phyloP scores from a whole-genome alignment of 495 filamentous ascomycete species.

The Clavariopsis aquatica region DNA sequence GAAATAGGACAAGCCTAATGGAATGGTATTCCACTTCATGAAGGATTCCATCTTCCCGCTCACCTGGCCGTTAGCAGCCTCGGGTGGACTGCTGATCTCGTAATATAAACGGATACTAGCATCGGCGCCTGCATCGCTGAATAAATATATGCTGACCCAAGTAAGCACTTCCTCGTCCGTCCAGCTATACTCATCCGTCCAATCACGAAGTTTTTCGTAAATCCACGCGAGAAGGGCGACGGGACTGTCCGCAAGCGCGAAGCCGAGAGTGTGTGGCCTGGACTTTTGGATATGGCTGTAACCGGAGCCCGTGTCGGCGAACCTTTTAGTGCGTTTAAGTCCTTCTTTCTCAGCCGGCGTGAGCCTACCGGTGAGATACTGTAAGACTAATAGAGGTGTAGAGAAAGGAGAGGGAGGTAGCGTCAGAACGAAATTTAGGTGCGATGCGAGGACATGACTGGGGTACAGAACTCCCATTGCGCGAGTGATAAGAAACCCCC shows the following conservation, averaged over 20 bases:
- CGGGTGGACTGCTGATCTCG: conserved; percentile 44
- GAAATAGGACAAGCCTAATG: conserved; percentile 23
- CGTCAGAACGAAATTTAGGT: conserved; percentile 59
- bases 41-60: conserved; percentile 10
- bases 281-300: conserved; percentile 52
- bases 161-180: conserved; percentile 58
- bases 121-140: conserved; percentile 52
- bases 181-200: conserved; percentile 55
- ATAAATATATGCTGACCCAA: conserved; percentile 56
- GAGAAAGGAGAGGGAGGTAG: background rate
- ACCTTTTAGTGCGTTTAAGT: conserved; percentile 43
- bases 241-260: conserved; percentile 54
- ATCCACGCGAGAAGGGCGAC: conserved; percentile 57
- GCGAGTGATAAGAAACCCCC: conserved; percentile 64
- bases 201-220: conserved; percentile 55
- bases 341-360: conserved; percentile 39
- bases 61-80: background rate
- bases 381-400: conserved; percentile 1
- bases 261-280: conserved; percentile 54
- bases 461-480: conserved; percentile 58
- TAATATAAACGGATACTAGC: conserved; percentile 55
- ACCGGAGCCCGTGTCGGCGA: conserved; percentile 45
- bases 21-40: conserved; percentile 3
- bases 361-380: background rate
- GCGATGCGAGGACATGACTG: conserved; percentile 57